phyloP scores from a whole-genome alignment of 345 rosid genomes.

The Syzygium grande region DNA sequence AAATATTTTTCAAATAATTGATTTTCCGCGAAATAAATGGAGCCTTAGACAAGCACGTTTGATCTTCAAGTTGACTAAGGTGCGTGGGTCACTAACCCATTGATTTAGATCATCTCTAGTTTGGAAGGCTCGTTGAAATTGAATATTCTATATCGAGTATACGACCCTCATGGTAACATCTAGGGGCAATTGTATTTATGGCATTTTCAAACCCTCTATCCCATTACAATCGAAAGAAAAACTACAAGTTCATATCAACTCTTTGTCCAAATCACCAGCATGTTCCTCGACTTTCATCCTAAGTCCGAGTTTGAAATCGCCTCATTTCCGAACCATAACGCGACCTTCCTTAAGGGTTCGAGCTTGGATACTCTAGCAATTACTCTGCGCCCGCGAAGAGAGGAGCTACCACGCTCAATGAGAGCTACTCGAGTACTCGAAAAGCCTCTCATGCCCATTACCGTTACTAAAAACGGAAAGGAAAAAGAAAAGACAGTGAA shows the following conservation, averaged over 20 bases:
- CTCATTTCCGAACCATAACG: accelerated
- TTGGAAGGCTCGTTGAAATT: accelerated
- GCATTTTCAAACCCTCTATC: accelerated
- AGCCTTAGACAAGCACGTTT: not conserved
- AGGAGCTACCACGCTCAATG: not conserved
- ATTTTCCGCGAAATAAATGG: no score
- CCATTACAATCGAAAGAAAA: accelerated
- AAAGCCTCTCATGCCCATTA: not conserved
- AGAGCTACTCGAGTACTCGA: not conserved
- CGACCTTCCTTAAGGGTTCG: accelerated
- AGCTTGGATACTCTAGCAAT: not conserved
- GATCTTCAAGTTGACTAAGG: not conserved
- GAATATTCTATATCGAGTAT: not conserved
- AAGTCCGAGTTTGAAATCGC: not conserved
- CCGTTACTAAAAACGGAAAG: not conserved
- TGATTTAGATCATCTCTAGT: no score
- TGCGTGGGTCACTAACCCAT: not conserved
- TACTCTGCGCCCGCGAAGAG: not conserved
- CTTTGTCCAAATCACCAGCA: accelerated
- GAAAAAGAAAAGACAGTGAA: no score
- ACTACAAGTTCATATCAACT: accelerated
- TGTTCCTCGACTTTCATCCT: accelerated
- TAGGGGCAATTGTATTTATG: accelerated
- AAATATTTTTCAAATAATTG: no score
- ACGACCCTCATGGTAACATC: accelerated